A percentile compares a stretch with the other conserved stretches of the same genome.
Conservation (phyloP, 306 rosid genomes). For the Pueraria montana region DNA sequence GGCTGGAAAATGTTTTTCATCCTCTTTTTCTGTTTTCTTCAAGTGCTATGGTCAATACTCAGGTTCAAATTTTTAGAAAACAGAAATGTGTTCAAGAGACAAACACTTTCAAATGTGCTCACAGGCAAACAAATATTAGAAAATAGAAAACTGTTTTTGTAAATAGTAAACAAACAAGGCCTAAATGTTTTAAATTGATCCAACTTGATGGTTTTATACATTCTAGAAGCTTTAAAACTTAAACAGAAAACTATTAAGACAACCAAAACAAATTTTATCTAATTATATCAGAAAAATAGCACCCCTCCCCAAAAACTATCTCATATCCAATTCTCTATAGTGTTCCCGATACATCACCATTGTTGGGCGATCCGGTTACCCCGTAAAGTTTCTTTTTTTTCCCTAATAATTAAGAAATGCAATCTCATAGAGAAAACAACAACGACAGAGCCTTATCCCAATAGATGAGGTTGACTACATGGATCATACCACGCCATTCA, state of each 20-base stretch:
- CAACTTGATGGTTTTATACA: neutral
- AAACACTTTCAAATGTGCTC: neutral
- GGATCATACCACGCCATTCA: no score
- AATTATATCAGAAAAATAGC: no score
- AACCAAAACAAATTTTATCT: neutral
- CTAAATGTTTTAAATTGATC: neutral
- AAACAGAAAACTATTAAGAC: neutral
- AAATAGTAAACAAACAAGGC: neutral
- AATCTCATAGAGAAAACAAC: neutral
- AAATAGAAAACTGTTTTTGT: neutral
- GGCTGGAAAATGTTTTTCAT: no score
- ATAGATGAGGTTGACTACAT: no score
- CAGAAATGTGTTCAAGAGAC: no score
- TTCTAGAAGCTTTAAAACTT: slow-evolving; percentile 1
- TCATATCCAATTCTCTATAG: neutral
- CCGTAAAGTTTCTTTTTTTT: neutral
- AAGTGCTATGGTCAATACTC: no score
- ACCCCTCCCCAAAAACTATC: neutral
- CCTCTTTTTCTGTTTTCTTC: no score
- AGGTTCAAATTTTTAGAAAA: no score
- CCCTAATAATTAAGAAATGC: neutral
- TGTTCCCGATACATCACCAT: neutral
- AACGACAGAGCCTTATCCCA: no score
- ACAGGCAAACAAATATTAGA: neutral
- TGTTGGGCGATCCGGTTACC: neutral